Base-by-base conservation (phyloP, 2,329 filamentous ascomycete species). In the Tolypocladium pustulatum region DNA sequence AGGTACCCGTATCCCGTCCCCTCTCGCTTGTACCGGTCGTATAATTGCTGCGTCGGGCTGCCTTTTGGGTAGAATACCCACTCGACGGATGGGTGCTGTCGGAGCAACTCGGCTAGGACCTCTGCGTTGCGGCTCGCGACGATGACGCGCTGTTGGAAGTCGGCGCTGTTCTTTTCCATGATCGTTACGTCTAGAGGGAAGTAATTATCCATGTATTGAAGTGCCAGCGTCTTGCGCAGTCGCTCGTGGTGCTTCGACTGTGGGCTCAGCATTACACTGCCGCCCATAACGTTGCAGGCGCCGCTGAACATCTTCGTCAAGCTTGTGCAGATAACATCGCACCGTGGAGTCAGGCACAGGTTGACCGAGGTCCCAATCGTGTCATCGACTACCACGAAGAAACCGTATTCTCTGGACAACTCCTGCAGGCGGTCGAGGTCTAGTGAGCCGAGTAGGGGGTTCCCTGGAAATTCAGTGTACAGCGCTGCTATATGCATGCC, bases 301-400 rank as follows among this genome's bases (percentile, higher is more conserved):
- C 82, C 82, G 57, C 73, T 81, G 62, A 85, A 84, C 22, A 75
- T 74, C 64, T 84, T 84, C 5, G 80, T 83, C 32, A 83, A 68
- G 38, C 74, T 78, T 1, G 76, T 78, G n/a, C 80, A 66, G 25
- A 83, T 58, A 0, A 80, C 67, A 62, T 85, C 81, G 12, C 77
- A 77, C 0, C 72, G 71, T 0, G 69, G 65, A 1, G 79, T 64
- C 20, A 84, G 61, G 62, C 81, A 72, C 51, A 79, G 64, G 60
- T 78, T 80, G 63, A 72, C 73, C 34, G 76, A 75, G 13, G 71
- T 76, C 4, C 71, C 75, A 41, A 77, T 63, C 0, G 77, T 80
- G 38, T 80, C 78, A 60, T 80, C 77, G 1, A 77, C 67, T 10
- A 76, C 65, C 22, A 79, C 58, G 37, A 75, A 60, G 60, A 80